phyloP scores from a whole-genome alignment of 306 rosid species.

The Vigna angularis region DNA sequence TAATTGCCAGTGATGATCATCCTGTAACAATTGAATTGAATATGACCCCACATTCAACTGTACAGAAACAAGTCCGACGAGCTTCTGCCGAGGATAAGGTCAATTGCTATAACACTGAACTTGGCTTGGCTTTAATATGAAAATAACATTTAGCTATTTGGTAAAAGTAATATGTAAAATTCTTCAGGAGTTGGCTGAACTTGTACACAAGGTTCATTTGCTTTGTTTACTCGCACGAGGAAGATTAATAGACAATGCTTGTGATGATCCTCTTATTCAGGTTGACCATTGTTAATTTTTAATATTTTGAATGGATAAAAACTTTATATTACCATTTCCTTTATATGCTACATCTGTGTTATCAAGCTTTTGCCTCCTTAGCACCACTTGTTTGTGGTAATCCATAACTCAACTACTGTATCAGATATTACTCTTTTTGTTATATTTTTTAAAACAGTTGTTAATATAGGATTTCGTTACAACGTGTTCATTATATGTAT shows the following conservation, averaged over 20 bases:
- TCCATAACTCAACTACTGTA: slow-evolving; percentile 18
- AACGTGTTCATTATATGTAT: slow-evolving; percentile 28
- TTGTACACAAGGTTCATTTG: slow-evolving; percentile 88
- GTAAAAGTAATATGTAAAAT: slow-evolving; percentile 16
- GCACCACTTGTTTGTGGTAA: slow-evolving; percentile 23
- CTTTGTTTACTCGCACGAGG: slow-evolving; percentile 97
- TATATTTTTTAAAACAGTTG: slow-evolving; percentile 31
- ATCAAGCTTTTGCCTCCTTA: slow-evolving; percentile 25
- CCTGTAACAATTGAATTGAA: slow-evolving; percentile 72
- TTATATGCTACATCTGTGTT: slow-evolving; percentile 23
- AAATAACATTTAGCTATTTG: slow-evolving; percentile 39
- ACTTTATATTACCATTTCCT: slow-evolving; percentile 9
- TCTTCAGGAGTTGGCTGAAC: slow-evolving; percentile 80
- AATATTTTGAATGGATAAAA: slow-evolving; percentile 26
- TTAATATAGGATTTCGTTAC: slow-evolving; percentile 2
- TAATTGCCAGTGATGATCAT: slow-evolving; percentile 51
- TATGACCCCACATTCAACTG: slow-evolving; percentile 61
- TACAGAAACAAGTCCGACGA: slow-evolving; percentile 62
- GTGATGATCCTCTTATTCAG: slow-evolving; percentile 89
- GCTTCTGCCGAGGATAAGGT: slow-evolving; percentile 90
- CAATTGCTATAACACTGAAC: slow-evolving; percentile 15
- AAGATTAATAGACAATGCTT: slow-evolving; percentile 80
- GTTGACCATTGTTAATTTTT: slow-evolving; percentile 49
- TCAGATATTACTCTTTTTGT: background rate
- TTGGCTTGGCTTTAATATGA: slow-evolving; percentile 39